phyloP scores from a whole-genome alignment of 78 protist genomes.

The Polysphondylium violaceum region DNA sequence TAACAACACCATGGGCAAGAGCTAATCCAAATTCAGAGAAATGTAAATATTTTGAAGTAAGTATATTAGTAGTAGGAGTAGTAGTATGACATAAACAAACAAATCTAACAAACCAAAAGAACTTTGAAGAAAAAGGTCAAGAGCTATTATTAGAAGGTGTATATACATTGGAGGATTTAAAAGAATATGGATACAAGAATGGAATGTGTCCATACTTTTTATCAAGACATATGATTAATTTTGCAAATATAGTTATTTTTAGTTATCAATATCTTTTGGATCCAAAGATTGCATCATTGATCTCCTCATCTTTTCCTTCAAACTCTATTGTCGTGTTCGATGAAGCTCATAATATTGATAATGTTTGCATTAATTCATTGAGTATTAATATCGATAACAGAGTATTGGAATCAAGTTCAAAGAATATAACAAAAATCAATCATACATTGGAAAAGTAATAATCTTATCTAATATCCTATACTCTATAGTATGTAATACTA shows the following conservation, averaged over 20 bases:
- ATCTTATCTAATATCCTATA: neutral
- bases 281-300: conserved; percentile 92
- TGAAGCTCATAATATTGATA: conserved; percentile 99
- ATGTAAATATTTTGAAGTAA: conserved; percentile 80
- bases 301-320: conserved; percentile 75
- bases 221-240: conserved; percentile 77
- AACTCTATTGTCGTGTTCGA: conserved; percentile 96
- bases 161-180: conserved; percentile 91
- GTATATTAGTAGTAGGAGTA: neutral
- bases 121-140: conserved; percentile 51
- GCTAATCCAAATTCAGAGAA: conserved; percentile 21
- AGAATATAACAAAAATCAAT: conserved; percentile 40
- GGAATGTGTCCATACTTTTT: conserved; percentile 97
- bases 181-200: conserved; percentile 78
- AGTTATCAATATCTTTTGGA: conserved; percentile 96
- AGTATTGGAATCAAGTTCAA: conserved; percentile 26
- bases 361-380: conserved; percentile 97
- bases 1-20: conserved; percentile 91
- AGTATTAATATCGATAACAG: conserved; percentile 74
- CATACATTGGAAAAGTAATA: conserved; percentile 47
- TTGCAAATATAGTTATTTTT: conserved; percentile 95
- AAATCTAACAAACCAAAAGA: neutral
- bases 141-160: conserved; percentile 87
- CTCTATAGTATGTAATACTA: too few relatives aligned
- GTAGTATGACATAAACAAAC: neutral